Base-by-base conservation (phyloP, 345 rosid species). In the Euphorbia peplus region DNA sequence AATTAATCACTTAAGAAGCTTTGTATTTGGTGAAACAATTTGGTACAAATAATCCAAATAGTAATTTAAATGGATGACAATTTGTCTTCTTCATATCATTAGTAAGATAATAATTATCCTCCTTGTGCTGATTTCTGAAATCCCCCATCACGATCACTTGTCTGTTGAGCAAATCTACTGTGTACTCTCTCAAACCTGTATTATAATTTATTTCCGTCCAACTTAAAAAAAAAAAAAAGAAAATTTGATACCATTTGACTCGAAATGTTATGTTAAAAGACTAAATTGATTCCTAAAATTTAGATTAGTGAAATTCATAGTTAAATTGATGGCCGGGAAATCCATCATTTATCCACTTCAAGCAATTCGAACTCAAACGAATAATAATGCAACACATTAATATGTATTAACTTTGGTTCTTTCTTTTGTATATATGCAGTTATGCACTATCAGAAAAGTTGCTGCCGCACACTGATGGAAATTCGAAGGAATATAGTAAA, bases 131-230 rank as follows among this genome's bases (percentile, higher is more conserved):
- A 51, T 51, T 48, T 63, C 70, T 64, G 42, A 67, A 73, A 39
- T 82, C 83, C 3, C 83, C 89, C 60, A 77, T 83, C 3, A 82
- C 67, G 15, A 18, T 72, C 41, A 85, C 83, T 72, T 74, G 83
- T 50, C 74, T 79, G 14, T 75, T 80, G 39, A 64, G 50, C 24
- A 74, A 26, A 60, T 87, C 89, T 54, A 87, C 80, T 1, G 72
- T 74, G 57, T 70, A 85, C 28, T 87, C 88, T 42, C 53, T 78
- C 12, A 79, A 12, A 14, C 87, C 92, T 83, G 80, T 64, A 69
- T 58, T 64, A 69, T 58, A 26, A 13, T 37, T 13, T 15, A 48
- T 4, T 4, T 22, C 2, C 46, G 8, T 7, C 10, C 8, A 48
- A n/a, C 29, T 25, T 11, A 3, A 42, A 26, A 14, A 9, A 0